Conservation (phyloP, 2,329 filamentous ascomycete genomes). For the Arthroderma uncinatum region DNA sequence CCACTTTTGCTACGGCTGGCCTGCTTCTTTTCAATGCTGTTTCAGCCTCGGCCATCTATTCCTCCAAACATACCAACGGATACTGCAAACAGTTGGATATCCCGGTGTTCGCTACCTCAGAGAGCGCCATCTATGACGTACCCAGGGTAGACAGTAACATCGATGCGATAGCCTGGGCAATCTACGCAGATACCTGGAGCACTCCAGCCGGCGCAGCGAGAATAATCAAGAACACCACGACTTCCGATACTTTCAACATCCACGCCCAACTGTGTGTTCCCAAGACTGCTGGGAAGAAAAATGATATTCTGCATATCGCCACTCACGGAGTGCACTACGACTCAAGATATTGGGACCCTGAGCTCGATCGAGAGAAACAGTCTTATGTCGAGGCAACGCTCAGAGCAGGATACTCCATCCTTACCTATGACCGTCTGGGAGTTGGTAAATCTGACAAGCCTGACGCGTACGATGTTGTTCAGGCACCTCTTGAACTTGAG, state of each 20-base stretch:
- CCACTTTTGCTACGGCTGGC: neutral
- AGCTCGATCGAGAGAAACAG: conserved; percentile 6
- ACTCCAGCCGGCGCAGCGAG: neutral
- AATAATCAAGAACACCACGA: conserved; percentile 16
- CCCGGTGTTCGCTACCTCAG: conserved; percentile 9
- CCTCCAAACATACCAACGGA: conserved; percentile 8
- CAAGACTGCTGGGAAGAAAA: conserved; percentile 8
- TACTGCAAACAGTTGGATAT: conserved; percentile 14
- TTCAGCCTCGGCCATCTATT: neutral
- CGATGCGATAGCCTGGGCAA: conserved; percentile 13
- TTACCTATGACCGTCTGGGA: conserved; percentile 34
- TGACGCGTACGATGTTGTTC: conserved; percentile 32
- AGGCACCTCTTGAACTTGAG: conserved; percentile 30
- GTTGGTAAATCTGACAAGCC: conserved; percentile 28
- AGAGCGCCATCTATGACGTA: conserved; percentile 9
- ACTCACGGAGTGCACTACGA: conserved; percentile 14
- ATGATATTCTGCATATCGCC: conserved; percentile 15
- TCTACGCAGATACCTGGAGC: conserved; percentile 15
- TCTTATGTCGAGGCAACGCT: conserved; percentile 30
- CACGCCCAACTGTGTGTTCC: conserved; percentile 16
- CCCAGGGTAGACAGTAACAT: conserved; percentile 13
- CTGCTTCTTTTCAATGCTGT: conserved; percentile 1
- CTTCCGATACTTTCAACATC: conserved; percentile 16
- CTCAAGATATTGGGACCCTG: conserved; percentile 20
- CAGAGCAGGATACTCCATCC: conserved; percentile 29